phyloP scores from a whole-genome alignment of 495 filamentous ascomycete genomes.

The Penicillium desertorum region DNA sequence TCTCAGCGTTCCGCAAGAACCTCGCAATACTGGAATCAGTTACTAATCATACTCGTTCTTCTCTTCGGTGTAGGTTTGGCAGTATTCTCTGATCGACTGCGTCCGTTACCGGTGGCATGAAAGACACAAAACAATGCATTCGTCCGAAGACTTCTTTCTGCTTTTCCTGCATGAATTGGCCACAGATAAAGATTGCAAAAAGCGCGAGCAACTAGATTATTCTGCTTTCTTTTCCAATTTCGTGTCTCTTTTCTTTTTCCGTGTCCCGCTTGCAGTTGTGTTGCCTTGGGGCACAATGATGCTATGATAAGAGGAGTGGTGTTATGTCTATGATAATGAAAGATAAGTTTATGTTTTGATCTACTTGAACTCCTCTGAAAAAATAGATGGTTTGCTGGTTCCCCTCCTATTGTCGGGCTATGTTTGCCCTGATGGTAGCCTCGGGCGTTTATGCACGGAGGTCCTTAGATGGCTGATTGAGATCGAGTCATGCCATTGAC shows the following conservation, averaged over 20 bases:
- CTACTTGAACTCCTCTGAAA: neutral
- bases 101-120: constrained; percentile 24
- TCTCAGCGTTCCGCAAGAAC: constrained; percentile 19
- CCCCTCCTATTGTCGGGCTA: neutral
- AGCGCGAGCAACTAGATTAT: constrained; percentile 8
- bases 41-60: constrained; percentile 46
- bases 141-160: neutral
- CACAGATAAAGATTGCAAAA: constrained; percentile 7
- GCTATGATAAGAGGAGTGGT: constrained; percentile 34
- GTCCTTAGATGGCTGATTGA: neutral
- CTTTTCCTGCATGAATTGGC: constrained; percentile 1
- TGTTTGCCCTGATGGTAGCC: neutral
- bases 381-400: neutral
- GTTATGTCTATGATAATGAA: constrained; percentile 34
- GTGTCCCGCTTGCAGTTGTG: constrained; percentile 12
- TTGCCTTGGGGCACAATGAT: constrained; percentile 25
- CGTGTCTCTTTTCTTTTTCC: constrained; percentile 15
- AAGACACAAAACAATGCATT: constrained; percentile 15
- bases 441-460: neutral
- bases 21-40: constrained; percentile 27
- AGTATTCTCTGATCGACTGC: constrained; percentile 49
- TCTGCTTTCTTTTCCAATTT: constrained; percentile 14
- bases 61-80: constrained; percentile 51
- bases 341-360: constrained; percentile 21
- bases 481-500: neutral